Percentiles rank a stretch among this genome's conserved stretches.
These are phyloP conservation scores for Talaromyces sp. DNA, from an alignment of 2,329 filamentous ascomycete genomes.

Conservation along the genomic window DNA sequence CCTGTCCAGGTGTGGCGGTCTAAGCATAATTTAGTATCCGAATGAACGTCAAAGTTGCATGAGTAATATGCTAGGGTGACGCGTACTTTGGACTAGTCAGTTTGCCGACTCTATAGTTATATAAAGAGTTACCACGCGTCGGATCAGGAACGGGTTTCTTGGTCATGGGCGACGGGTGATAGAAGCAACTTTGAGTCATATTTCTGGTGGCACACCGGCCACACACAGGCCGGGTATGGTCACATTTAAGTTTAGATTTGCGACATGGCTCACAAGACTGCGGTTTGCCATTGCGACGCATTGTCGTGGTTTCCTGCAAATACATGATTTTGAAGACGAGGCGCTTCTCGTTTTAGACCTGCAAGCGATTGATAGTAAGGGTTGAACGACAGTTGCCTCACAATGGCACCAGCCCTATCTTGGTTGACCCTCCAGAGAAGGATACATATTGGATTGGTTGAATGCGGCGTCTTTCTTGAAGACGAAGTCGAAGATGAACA, in stretches of 20 bases:
- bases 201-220: constrained; percentile 23
- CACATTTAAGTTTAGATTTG: constrained; percentile 37
- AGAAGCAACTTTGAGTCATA: constrained; percentile 32
- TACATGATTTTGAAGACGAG: background rate
- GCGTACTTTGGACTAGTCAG: constrained; percentile 4
- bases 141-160: constrained; percentile 21
- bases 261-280: constrained; percentile 40
- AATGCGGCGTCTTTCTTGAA: background rate
- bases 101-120: constrained; percentile 16
- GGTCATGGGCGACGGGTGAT: constrained; percentile 41
- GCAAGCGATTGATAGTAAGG: background rate
- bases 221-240: constrained; percentile 34
- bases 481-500: background rate
- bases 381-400: no score
- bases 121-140: constrained; percentile 21
- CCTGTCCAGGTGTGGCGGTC: background rate
- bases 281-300: constrained; percentile 35
- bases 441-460: no score
- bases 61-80: background rate
- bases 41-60: background rate
- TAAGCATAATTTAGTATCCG: background rate
- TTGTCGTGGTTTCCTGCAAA: constrained; percentile 19
- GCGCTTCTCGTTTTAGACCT: background rate
- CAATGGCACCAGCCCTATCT: background rate
- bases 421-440: background rate